Conservation (phyloP, 768 basidiomycete species). For the Inosperma sp. region DNA sequence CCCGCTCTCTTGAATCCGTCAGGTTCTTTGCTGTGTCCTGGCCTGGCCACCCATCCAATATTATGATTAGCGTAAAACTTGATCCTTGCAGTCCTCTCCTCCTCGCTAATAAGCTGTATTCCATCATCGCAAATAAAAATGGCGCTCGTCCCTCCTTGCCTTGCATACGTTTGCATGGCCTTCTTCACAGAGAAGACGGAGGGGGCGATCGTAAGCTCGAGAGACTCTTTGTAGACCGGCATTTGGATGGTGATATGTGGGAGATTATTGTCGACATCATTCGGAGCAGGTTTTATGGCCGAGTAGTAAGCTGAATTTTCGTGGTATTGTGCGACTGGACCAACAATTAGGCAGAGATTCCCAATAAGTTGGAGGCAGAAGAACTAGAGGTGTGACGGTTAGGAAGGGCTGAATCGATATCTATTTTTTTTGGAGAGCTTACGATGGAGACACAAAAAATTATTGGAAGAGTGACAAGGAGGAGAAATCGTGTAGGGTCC, state of each 20-base stretch:
- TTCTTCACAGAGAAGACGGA: constrained; percentile 78
- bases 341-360: constrained; percentile 60
- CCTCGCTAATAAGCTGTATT: constrained; percentile 60
- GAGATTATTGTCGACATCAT: constrained; percentile 62
- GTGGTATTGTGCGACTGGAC: constrained; percentile 81
- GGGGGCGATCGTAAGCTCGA: constrained; percentile 72
- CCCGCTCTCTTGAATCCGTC: constrained; percentile 92
- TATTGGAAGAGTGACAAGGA: constrained; percentile 61
- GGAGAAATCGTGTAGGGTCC: constrained; percentile 54
- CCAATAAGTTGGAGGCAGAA: constrained; percentile 69
- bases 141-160: constrained; percentile 74
- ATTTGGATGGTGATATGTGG: constrained; percentile 80
- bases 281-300: constrained; percentile 59
- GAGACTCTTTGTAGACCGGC: constrained; percentile 84
- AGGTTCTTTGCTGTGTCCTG: constrained; percentile 59
- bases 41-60: constrained; percentile 77
- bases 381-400: constrained; percentile 53
- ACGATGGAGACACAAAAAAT: constrained; percentile 76
- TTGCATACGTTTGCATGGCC: constrained; percentile 83
- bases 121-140: constrained; percentile 87
- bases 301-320: constrained; percentile 84
- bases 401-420: not conserved
- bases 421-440: not conserved
- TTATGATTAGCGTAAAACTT: constrained; percentile 79
- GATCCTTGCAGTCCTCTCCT: constrained; percentile 58